Conservation (phyloP, 257 asterid genomes). For the Ballota nigra region DNA sequence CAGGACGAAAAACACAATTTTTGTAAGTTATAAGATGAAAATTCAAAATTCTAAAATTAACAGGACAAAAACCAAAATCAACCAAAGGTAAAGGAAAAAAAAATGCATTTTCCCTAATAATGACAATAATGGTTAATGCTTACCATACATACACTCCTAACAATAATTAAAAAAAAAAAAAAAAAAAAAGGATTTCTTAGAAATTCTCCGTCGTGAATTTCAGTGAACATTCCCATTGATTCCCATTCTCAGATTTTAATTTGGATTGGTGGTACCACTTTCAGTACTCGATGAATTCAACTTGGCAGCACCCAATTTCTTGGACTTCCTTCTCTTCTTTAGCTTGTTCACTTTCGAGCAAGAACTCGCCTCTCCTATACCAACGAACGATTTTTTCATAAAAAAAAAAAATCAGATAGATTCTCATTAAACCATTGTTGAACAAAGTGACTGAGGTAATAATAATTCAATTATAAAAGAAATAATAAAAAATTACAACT, state of each 20-base stretch:
- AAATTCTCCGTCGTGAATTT: not conserved
- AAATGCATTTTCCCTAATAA: no score
- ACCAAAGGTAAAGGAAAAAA: no score
- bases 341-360: slow-evolving; percentile 39
- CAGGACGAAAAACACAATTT: no score
- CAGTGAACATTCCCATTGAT: not conserved
- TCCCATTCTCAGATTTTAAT: not conserved
- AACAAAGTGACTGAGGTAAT: no score
- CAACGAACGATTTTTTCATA: slow-evolving; percentile 1
- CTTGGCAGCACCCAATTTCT: slow-evolving; percentile 37
- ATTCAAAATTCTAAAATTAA: no score
- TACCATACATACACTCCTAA: not conserved
- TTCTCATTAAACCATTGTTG: not conserved
- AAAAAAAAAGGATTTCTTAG: not conserved
- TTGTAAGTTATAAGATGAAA: no score
- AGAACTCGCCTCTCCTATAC: slow-evolving; percentile 27
- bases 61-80: no score
- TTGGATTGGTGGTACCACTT: not conserved
- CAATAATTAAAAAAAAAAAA: no score
- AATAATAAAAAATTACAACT: no score
- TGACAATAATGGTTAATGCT: no score
- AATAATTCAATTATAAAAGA: no score
- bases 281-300: slow-evolving; percentile 23
- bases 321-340: slow-evolving; percentile 58
- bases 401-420: no score